Percentiles rank a stretch among this genome's conserved stretches.
Conservation (phyloP, 805 yeast species). For the Yarrowia alimentaria region DNA sequence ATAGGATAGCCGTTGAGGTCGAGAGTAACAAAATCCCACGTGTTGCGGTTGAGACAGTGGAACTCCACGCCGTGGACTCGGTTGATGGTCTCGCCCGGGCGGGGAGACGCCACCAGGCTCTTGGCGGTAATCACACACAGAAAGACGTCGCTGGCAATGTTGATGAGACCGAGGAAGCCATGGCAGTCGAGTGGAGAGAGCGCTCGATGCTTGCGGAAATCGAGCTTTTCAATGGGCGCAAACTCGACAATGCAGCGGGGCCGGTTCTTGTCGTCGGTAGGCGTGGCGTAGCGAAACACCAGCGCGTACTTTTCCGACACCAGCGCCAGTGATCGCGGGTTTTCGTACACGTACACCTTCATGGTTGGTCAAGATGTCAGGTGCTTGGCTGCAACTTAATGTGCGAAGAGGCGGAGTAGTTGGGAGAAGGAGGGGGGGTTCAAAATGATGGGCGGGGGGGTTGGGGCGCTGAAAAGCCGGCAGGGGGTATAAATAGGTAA, state of each 20-base stretch:
- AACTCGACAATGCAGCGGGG: constrained; percentile 47
- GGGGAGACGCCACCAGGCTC: constrained; percentile 75
- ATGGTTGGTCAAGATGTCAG: constrained; percentile 39
- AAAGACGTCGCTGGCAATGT: constrained; percentile 63
- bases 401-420: too few relatives aligned
- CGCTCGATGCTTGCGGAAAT: constrained; percentile 42
- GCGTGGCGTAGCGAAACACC: constrained; percentile 44
- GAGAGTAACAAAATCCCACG: constrained; percentile 77
- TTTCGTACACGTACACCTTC: constrained; percentile 60
- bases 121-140: constrained; percentile 78
- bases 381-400: too few relatives aligned
- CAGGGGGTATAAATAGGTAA: too few relatives aligned
- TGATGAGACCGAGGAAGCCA: constrained; percentile 74
- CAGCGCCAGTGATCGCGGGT: constrained; percentile 69
- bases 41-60: constrained; percentile 62
- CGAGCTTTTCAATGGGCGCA: constrained; percentile 42
- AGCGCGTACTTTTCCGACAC: constrained; percentile 59
- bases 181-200: constrained; percentile 46
- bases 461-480: too few relatives aligned
- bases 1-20: constrained; percentile 69
- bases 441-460: too few relatives aligned
- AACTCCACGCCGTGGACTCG: constrained; percentile 85
- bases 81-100: constrained; percentile 74
- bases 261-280: constrained; percentile 26
- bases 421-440: too few relatives aligned